A percentile compares a stretch with the other conserved stretches of the same genome.
These are phyloP conservation scores for Mortierella hygrophila DNA, from an alignment of 192 early-diverging fungal species.

Conservation along the genomic window DNA sequence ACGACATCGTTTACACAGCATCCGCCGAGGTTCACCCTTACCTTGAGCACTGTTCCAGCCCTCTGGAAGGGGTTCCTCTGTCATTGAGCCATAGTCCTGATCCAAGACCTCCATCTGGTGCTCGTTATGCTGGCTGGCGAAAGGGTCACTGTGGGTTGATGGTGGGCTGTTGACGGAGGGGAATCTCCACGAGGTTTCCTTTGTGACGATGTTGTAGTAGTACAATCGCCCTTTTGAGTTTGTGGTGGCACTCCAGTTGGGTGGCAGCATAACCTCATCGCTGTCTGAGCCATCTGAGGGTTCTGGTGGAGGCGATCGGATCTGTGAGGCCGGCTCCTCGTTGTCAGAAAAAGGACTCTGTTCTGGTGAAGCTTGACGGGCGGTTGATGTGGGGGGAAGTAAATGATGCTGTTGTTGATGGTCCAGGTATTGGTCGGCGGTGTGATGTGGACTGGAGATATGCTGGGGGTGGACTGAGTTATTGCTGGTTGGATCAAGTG, in stretches of 20 bases:
- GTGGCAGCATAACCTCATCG: constrained; percentile 33
- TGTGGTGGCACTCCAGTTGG: constrained; percentile 52
- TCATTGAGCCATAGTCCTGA: background rate
- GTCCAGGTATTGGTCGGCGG: background rate
- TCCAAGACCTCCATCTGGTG: background rate
- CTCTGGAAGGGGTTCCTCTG: constrained; percentile 47
- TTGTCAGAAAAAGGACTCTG: background rate
- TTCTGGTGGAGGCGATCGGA: constrained; percentile 41
- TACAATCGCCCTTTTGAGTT: constrained; percentile 40
- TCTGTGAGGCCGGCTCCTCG: background rate
- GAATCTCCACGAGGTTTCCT: constrained; percentile 48
- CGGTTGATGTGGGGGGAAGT: background rate
- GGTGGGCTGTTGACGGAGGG: background rate
- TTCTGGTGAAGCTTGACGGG: background rate
- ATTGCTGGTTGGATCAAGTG: background rate
- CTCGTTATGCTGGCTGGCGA: background rate
- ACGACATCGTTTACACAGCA: background rate
- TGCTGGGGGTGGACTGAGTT: background rate
- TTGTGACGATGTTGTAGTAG: constrained; percentile 46
- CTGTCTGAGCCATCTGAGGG: constrained; percentile 26
- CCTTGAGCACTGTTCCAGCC: constrained; percentile 63
- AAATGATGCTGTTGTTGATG: background rate
- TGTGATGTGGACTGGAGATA: background rate
- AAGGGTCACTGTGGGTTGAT: background rate
- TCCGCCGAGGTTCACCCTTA: constrained; percentile 12